Conservation (phyloP, 257 asterid species). For the Solanum acaule region DNA sequence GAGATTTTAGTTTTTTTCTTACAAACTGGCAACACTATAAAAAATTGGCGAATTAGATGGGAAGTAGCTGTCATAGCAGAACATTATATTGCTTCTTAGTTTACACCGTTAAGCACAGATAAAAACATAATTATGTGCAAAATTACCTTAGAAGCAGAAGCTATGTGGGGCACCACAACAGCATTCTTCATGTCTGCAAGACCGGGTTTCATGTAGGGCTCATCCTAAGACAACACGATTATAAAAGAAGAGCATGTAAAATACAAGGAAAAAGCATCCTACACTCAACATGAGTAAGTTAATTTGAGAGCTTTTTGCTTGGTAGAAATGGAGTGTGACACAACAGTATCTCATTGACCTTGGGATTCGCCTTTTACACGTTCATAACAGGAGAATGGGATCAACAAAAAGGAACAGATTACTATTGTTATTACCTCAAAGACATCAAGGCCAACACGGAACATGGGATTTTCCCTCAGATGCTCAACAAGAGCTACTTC, state of each 20-base stretch:
- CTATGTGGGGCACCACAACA: slow-evolving; percentile 87
- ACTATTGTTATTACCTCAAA: slow-evolving; percentile 55
- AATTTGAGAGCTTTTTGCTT: background rate
- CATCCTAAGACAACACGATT: slow-evolving; percentile 42
- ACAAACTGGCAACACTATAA: background rate
- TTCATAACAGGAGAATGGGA: background rate
- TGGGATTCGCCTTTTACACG: background rate
- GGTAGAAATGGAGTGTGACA: background rate
- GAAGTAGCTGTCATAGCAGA: background rate
- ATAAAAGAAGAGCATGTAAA: background rate
- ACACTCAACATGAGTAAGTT: background rate
- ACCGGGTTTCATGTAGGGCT: slow-evolving; percentile 95
- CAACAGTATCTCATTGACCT: background rate
- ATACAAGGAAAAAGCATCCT: background rate
- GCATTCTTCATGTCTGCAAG: slow-evolving; percentile 87
- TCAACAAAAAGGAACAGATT: background rate
- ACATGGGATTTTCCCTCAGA: slow-evolving; percentile 85
- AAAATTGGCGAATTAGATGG: background rate
- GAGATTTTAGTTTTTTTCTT: background rate
- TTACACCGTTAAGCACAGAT: background rate
- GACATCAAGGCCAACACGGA: slow-evolving; percentile 98
- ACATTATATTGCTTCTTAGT: background rate
- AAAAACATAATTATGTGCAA: background rate
- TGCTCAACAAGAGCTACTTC: slow-evolving; percentile 97
- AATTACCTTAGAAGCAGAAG: slow-evolving; percentile 92